Percentiles rank a stretch among this genome's conserved stretches.
Conservation (phyloP, 2,329 filamentous ascomycete species). For the Pseudogymnoascus sp. region DNA sequence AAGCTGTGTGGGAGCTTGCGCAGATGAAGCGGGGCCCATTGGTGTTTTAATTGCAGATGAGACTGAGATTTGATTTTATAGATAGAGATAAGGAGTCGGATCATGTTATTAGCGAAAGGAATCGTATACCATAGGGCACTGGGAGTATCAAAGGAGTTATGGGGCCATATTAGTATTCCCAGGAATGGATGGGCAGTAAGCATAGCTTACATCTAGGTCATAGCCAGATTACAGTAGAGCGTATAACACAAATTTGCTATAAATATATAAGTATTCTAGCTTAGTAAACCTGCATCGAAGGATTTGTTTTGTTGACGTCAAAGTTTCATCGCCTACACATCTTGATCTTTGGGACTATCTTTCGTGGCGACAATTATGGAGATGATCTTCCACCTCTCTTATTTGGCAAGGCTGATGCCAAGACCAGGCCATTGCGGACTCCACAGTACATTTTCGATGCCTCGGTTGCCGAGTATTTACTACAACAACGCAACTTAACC, state of each 20-base stretch:
- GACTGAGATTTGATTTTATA: background rate
- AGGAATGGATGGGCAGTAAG: background rate
- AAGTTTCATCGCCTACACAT: background rate
- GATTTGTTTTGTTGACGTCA: background rate
- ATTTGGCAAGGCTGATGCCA: background rate
- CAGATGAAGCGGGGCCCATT: background rate
- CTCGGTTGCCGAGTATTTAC: background rate
- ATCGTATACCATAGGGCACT: background rate
- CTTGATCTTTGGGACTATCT: background rate
- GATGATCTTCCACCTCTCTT: background rate
- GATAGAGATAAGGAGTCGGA: background rate
- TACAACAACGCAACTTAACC: background rate
- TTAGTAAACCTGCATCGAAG: background rate
- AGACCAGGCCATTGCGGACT: background rate
- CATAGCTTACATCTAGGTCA: background rate
- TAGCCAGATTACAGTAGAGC: background rate
- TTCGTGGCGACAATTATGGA: background rate
- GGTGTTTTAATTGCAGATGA: background rate
- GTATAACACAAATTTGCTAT: background rate
- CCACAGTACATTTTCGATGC: background rate
- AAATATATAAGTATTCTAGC: background rate
- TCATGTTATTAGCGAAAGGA: background rate
- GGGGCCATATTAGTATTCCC: background rate
- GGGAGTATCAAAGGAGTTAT: background rate
- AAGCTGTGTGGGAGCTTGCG: background rate